Evolutionary conservation across 2,329 filamentous ascomycete species (phyloP).

Genomic region (Alternaria brassicae): DNA sequence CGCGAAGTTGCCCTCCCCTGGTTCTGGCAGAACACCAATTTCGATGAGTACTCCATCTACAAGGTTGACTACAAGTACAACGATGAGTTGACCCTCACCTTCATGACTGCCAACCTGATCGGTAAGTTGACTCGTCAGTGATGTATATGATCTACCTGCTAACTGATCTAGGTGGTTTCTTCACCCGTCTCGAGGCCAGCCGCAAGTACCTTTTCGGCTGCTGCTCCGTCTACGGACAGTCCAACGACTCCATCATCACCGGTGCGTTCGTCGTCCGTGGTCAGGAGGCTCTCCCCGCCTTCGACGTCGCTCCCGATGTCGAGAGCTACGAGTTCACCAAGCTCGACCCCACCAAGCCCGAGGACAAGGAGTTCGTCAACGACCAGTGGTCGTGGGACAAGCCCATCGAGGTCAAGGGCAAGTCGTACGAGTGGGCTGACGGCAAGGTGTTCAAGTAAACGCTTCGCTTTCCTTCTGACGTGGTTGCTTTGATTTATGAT

Average conservation of each 20-base stretch:
- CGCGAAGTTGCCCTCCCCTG: conserved; percentile 83
- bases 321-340: conserved; percentile 97
- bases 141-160: conserved; percentile 10
- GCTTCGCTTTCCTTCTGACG: conserved; percentile 22
- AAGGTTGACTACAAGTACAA: conserved; percentile 98
- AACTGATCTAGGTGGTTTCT: conserved; percentile 75
- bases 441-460: conserved; percentile 99
- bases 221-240: conserved; percentile 85
- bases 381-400: conserved; percentile 93
- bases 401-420: conserved; percentile 78
- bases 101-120: conserved; percentile 99
- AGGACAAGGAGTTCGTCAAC: conserved; percentile 86
- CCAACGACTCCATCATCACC: conserved; percentile 88
- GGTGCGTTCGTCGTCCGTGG: conserved; percentile 96
- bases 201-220: conserved; percentile 98
- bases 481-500: conserved; percentile 38
- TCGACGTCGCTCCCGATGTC: conserved; percentile 95
- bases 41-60: conserved; percentile 96
- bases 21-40: conserved; percentile 97
- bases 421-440: conserved; percentile 85
- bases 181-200: conserved; percentile 93
- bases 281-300: conserved; percentile 82
- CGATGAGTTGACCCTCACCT: conserved; percentile 92
- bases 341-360: conserved; percentile 86
- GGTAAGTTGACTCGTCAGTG: conserved; percentile 56